Evolutionary conservation across 176 grass and related monocot genomes (phyloP).

Genomic region (Phyllostachys edulis): DNA sequence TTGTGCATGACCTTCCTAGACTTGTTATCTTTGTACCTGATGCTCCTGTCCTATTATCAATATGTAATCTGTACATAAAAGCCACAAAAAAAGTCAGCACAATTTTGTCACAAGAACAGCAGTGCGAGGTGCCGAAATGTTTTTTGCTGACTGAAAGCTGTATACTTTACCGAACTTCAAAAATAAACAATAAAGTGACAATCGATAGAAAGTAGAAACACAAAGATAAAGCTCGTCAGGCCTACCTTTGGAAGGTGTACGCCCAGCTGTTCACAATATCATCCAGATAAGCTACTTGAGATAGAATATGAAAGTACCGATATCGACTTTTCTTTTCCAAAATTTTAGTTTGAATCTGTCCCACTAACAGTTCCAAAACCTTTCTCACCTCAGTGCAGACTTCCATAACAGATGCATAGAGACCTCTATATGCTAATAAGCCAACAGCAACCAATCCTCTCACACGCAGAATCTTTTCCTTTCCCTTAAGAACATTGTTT

Average conservation of each 20-base stretch:
- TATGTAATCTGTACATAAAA: slow-evolving; percentile 62
- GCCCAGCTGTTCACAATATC: slow-evolving; percentile 88
- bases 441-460: slow-evolving; percentile 90
- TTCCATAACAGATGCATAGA: slow-evolving; percentile 72
- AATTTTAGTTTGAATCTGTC: slow-evolving; percentile 65
- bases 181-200: slow-evolving; percentile 30
- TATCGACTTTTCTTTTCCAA: slow-evolving; percentile 65
- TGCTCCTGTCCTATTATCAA: slow-evolving; percentile 46
- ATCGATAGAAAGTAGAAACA: slow-evolving; percentile 39
- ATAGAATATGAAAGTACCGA: slow-evolving; percentile 72
- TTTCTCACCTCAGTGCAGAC: slow-evolving; percentile 84
- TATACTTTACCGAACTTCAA: slow-evolving; percentile 8
- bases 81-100: slow-evolving; percentile 18
- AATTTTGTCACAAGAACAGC: slow-evolving; percentile 9
- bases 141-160: slow-evolving; percentile 13
- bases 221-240: slow-evolving; percentile 9
- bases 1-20: slow-evolving; percentile 28
- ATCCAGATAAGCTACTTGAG: slow-evolving; percentile 89
- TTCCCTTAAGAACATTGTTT: slow-evolving; percentile 50
- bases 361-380: slow-evolving; percentile 83
- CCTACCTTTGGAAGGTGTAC: slow-evolving; percentile 78
- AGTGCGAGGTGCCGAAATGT: slow-evolving; percentile 6
- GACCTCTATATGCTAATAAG: slow-evolving; percentile 84
- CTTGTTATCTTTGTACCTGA: slow-evolving; percentile 38
- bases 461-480: slow-evolving; percentile 52